Percentiles rank a stretch among this genome's conserved stretches.
Conservation (phyloP, 805 yeast species). For the Metschnikowia borealis region DNA sequence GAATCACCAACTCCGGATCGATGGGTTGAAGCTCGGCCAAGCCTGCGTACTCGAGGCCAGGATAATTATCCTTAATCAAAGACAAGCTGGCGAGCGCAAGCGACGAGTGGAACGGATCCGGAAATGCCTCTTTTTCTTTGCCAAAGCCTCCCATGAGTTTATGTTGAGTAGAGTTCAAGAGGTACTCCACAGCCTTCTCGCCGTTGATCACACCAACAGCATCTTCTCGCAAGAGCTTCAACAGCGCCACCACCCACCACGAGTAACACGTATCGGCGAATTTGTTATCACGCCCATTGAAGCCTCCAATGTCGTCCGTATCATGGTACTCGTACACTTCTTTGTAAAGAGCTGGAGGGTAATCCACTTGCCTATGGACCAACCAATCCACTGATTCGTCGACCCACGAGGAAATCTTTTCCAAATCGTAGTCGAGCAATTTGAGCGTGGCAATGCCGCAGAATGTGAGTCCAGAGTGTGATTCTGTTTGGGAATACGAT, state of each 20-base stretch:
- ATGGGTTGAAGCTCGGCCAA: conserved; percentile 6
- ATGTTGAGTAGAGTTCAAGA: conserved; percentile 58
- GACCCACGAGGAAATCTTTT: conserved; percentile 11
- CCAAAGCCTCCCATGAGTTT: conserved; percentile 70
- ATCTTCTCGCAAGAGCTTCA: conserved; percentile 38
- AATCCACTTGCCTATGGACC: conserved; percentile 55
- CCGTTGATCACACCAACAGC: conserved; percentile 32
- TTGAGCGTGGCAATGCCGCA: conserved; percentile 70
- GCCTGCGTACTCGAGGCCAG: conserved; percentile 5
- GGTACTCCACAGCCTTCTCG: conserved; percentile 35
- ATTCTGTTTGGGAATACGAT: conserved; percentile 47
- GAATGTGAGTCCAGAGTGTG: conserved; percentile 84
- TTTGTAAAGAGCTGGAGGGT: conserved; percentile 20
- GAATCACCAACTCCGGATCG: conserved; percentile 16
- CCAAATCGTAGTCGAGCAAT: conserved; percentile 30
- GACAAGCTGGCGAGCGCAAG: conserved; percentile 55
- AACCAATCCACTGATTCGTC: conserved; percentile 53
- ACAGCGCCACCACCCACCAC: conserved; percentile 73
- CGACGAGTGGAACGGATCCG: conserved; percentile 70
- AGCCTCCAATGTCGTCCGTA: conserved; percentile 62
- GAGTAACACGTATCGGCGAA: conserved; percentile 83
- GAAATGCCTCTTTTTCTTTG: conserved; percentile 57
- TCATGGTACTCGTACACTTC: conserved; percentile 41
- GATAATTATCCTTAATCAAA: conserved; percentile 18
- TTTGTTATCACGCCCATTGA: conserved; percentile 85